phyloP scores from a whole-genome alignment of 106 monocot genomes.

The Phalaenopsis equestris region DNA sequence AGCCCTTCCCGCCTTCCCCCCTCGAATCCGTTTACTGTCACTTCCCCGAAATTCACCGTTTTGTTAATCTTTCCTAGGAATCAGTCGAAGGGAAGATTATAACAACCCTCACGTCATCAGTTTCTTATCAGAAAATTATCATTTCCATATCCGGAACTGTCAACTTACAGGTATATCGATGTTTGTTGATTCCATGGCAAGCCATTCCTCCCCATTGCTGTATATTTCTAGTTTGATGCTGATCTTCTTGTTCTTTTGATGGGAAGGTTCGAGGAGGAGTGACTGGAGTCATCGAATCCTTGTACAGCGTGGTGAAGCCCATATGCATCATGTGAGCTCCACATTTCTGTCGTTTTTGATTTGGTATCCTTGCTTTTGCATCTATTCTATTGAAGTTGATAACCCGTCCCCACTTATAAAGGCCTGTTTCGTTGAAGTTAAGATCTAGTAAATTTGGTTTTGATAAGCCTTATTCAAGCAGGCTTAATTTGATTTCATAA shows the following conservation, averaged over 20 bases:
- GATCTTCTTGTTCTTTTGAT: neutral
- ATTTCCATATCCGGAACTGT: slow-evolving; percentile 24
- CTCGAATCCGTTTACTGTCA: too few relatives aligned
- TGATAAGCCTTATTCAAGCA: too few relatives aligned
- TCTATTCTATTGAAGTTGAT: neutral
- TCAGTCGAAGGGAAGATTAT: slow-evolving; percentile 34
- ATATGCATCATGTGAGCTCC: slow-evolving; percentile 31
- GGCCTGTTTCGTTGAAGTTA: too few relatives aligned
- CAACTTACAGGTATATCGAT: slow-evolving; percentile 27
- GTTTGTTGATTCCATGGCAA: neutral
- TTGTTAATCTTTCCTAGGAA: slow-evolving; percentile 15
- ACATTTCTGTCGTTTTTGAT: neutral
- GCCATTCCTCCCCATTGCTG: neutral
- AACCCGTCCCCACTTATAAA: too few relatives aligned
- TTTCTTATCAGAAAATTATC: slow-evolving; percentile 34
- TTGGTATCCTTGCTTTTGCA: neutral
- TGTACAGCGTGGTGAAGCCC: slow-evolving; percentile 38
- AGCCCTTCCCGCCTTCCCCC: neutral
- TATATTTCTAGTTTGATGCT: neutral
- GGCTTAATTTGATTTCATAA: too few relatives aligned
- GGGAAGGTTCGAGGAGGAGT: slow-evolving; percentile 29
- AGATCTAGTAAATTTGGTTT: too few relatives aligned
- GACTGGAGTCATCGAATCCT: slow-evolving; percentile 34
- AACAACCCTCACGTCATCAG: slow-evolving; percentile 8
- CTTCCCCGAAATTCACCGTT: too few relatives aligned